Evolutionary conservation across 116 monocot genomes (phyloP), one percentile per base, ranked within the genome.

Genomic region (Phalaenopsis hybrid): DNA sequence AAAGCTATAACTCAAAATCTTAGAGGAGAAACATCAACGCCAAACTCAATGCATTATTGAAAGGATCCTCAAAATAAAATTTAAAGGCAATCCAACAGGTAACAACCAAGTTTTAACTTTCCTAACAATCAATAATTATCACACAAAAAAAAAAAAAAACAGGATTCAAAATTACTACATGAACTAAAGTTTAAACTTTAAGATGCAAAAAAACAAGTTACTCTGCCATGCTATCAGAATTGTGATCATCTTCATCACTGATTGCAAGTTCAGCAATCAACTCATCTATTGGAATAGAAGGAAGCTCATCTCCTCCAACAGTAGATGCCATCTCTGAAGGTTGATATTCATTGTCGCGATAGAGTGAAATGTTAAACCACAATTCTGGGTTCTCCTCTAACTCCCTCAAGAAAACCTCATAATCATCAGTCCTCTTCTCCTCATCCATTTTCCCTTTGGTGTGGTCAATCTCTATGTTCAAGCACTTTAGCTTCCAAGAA

Each of bases 321-420:
- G 81, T 89, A 1, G 96, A 96, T 17, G 89, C 88, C 69, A 89
- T 89, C 79, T 96, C 93, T 0, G 89, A 93, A n/a, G 86, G 88
- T 74, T 88, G 81, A 48, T 87, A 85, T 12, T 93, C 88, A 25
- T 93, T 89, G 76, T 96, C 87, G 20, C 75, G 85, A 79, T 93
- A 96, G 33, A 96, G 58, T 15, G 90, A 88, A 11, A 96, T 87
- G 51, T 90, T 86, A 48, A 93, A 88, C 77, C 85, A 85, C 76
- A 88, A 25, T 8, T 89, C 90, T 8, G 93, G 91, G 74, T 95
- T 89, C 84, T 90, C 88, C 84, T 93, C 95, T 74, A 93, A 58
- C 6, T 93, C 91, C 78, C 76, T 85, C 77, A 93, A 69, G 74
- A 96, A 96, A 63, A 85, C 84, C 81, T 92, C 89, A 78, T 92